Percentiles rank a stretch among this genome's conserved stretches.
Evolutionary conservation across 1,284 basidiomycete species (phyloP).

Genomic region (Leccinum pachyderme): DNA sequence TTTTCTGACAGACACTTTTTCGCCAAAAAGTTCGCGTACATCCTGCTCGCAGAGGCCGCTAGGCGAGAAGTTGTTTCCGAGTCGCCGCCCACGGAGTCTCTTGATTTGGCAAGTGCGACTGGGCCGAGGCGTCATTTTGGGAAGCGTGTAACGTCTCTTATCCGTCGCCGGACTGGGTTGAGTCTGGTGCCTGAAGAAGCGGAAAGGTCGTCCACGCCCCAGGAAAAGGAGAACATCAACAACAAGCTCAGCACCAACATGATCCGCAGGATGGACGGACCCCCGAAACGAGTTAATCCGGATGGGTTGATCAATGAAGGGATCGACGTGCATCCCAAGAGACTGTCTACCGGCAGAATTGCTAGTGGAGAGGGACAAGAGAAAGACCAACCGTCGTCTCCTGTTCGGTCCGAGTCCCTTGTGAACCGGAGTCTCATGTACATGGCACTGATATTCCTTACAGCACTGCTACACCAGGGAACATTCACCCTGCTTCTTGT

Average conservation of each 20-base stretch:
- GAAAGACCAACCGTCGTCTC: conserved; percentile 2
- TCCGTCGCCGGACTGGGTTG: conserved; percentile 26
- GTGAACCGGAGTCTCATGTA: neutral
- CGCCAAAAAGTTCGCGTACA: conserved; percentile 66
- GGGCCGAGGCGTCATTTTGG: conserved; percentile 29
- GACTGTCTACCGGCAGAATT: conserved; percentile 10
- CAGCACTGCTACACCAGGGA: conserved; percentile 38
- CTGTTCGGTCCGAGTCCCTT: neutral
- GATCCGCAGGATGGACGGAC: conserved; percentile 81
- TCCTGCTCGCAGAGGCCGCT: conserved; percentile 53
- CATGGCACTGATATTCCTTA: conserved; percentile 20
- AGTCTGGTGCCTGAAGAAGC: conserved; percentile 26
- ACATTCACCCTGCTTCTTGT: conserved; percentile 6
- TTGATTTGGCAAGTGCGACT: conserved; percentile 17
- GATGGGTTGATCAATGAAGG: conserved; percentile 68
- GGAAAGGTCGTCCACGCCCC: conserved; percentile 14
- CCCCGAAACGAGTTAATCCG: conserved; percentile 80
- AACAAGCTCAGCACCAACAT: conserved; percentile 67
- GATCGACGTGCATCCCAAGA: conserved; percentile 23
- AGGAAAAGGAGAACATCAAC: conserved; percentile 17
- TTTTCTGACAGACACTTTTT: conserved; percentile 66
- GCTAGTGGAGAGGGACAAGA: conserved; percentile 4
- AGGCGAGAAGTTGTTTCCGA: conserved; percentile 21
- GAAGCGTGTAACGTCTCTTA: conserved; percentile 34
- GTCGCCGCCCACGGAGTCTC: conserved; percentile 1